Evolutionary conservation across 1,284 basidiomycete species (phyloP).

Genomic region (Hortiboletus rubellus): DNA sequence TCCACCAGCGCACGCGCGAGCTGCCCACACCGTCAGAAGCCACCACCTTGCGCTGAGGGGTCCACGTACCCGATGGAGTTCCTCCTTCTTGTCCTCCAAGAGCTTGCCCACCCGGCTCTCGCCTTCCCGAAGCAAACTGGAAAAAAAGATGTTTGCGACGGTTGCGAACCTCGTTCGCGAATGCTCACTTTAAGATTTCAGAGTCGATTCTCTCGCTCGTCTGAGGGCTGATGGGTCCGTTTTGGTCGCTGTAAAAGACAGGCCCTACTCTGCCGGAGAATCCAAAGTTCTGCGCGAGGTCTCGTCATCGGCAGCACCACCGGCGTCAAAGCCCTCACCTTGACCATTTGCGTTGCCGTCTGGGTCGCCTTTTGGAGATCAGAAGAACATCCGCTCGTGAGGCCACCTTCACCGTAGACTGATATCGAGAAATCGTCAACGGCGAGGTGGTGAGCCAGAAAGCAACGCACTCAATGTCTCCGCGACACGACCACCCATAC

Average conservation of each 20-base stretch:
- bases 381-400: slow-evolving; percentile 88
- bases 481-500: slow-evolving; percentile 90
- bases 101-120: slow-evolving; percentile 70
- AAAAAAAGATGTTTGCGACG: neutral
- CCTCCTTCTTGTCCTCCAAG: slow-evolving; percentile 70
- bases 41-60: neutral
- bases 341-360: slow-evolving; percentile 87
- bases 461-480: slow-evolving; percentile 75
- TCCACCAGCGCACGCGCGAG: slow-evolving; percentile 88
- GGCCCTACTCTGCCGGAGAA: slow-evolving; percentile 85
- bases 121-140: slow-evolving; percentile 72
- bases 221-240: slow-evolving; percentile 66
- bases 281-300: slow-evolving; percentile 64
- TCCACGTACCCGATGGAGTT: slow-evolving; percentile 73
- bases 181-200: slow-evolving; percentile 74
- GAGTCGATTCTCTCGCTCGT: slow-evolving; percentile 82
- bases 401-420: slow-evolving; percentile 88
- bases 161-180: neutral
- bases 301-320: neutral
- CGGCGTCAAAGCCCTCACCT: slow-evolving; percentile 47
- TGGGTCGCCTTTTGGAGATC: slow-evolving; percentile 81
- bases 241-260: slow-evolving; percentile 74
- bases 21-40: slow-evolving; percentile 39
- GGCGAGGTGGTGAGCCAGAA: neutral
- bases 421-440: slow-evolving; percentile 10